Evolutionary conservation across 2,329 filamentous ascomycete genomes (phyloP), one percentile per base, ranked within the genome.

Genomic region (Aspergillus novoparasiticus): DNA sequence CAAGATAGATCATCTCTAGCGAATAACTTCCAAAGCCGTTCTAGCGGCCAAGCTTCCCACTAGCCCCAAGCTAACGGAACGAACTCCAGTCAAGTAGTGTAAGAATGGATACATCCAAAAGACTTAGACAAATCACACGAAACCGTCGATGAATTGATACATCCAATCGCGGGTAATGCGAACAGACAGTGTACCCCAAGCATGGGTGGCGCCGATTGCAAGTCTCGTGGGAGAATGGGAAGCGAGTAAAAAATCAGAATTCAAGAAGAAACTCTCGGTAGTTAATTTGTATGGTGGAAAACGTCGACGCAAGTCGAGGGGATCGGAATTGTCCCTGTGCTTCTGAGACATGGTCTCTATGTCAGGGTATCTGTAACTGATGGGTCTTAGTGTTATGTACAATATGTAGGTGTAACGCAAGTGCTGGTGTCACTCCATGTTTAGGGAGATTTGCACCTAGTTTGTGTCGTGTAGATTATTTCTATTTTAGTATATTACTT

Each of bases 191-290:
- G 8, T 36, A n/a, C 10, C 10, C 32, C 51, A 55, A 55, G 51
- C 51, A 55, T 55, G 51, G 51, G 51, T 39, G 51, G 32, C 21
- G 51, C 26, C 16, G 10, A 5, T 23, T 4, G n/a, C 14, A 16
- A 55, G 51, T 55, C 51, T 55, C 51, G 51, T 55, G 51, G 32
- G 51, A 23, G 26, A 51, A 14, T 32, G 32, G 19, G 23, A 53
- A n/a, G 48, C 16, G 10, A 54, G 12, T 19, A 11, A 26, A 14
- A 3, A 21, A 23, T 2, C 11, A 23, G 11, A 39, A 23, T 9
- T 34, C 10, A 36, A 36, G 14, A 41, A n/a, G 6, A n/a, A 41
- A 4, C 16, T n/a, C 32, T 39, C 21, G 36, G 32, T 39, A 23
- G 48, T 21, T n/a, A 32, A 51, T 51, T 12, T n/a, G 28, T 51